Percentiles rank a stretch among this genome's conserved stretches.
phyloP scores from a whole-genome alignment of 2,329 filamentous ascomycete genomes.

The Lizonia empirigonia region DNA sequence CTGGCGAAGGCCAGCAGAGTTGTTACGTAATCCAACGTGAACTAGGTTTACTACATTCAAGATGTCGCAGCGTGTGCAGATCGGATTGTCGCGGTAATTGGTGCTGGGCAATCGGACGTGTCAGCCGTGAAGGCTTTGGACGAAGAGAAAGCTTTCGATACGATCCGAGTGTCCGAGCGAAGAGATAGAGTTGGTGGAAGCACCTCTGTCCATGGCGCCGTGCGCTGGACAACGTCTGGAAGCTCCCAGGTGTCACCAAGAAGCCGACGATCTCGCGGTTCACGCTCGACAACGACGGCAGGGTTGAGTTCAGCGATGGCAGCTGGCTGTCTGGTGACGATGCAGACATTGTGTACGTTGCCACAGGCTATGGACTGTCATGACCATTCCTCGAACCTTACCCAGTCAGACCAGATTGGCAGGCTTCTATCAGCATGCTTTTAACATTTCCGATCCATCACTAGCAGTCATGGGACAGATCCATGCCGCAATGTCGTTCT shows the following conservation, averaged over 20 bases:
- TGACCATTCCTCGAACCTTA: conserved; percentile 58
- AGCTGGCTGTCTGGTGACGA: conserved; percentile 51
- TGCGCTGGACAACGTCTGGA: conserved; percentile 61
- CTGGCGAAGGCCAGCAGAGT: too few relatives aligned
- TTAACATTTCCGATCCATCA: conserved; percentile 60
- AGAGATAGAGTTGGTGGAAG: conserved; percentile 64
- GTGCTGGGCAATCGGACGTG: conserved; percentile 4
- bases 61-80: background rate
- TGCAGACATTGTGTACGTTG: conserved; percentile 68
- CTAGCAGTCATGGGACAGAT: conserved; percentile 65
- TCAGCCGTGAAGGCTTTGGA: conserved; percentile 12
- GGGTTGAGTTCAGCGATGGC: conserved; percentile 64
- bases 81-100: conserved; percentile 6
- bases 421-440: conserved; percentile 63
- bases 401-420: conserved; percentile 58
- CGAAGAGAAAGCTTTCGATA: conserved; percentile 60
- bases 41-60: background rate
- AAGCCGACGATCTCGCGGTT: conserved; percentile 58
- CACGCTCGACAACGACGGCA: conserved; percentile 45
- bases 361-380: conserved; percentile 69
- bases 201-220: too few relatives aligned
- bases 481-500: conserved; percentile 62
- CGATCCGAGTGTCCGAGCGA: conserved; percentile 64
- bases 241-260: conserved; percentile 59
- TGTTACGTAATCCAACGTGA: too few relatives aligned